Evolutionary conservation across 164 flowering plant species (phyloP), one percentile per base, ranked within the genome.

Genomic region (Chloranthus sessilifolius): DNA sequence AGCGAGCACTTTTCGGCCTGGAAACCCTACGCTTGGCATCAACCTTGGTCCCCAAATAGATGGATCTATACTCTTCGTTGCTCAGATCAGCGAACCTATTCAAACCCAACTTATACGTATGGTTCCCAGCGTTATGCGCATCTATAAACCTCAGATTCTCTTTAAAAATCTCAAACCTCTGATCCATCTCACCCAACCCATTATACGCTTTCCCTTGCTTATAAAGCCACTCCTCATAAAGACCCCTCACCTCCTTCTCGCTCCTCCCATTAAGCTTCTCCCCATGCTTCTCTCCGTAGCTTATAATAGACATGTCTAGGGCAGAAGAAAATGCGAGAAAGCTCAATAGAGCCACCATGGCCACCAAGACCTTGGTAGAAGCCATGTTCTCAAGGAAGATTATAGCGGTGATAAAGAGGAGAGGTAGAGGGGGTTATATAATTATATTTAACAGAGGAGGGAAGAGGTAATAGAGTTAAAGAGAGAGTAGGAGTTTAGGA

Each of bases 41-140:
- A 9, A 43, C 48, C 64, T 70, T 75, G 8, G 75, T 61, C 7
- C 96, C 95, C 63, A 90, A 58, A 47, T 56, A 84, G 61, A 43
- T 56, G 19, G 70, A 27, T 21, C 86, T 60, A 61, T 74, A 90
- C 75, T 90, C 95, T 19, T 82, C 89, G 52, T 82, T 82, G 14
- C 75, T 87, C 43, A 87, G 60, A 67, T 90, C 97, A 10, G 94
- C 97, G 49, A 86, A 89, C 53, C 59, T 62, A 59, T 67, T 89
- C 59, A 89, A 45, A 1, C 95, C 95, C 4, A 87, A 25, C 58
- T 65, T 70, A 63, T 75, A 90, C 7, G 76, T 56, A 1, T 64
- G 76, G 29, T 68, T 57, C 53, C 30, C 55, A 1, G 73, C 59
- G 68, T 88, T 88, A 37, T 88, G 92, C 50, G 78, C 79, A 19